Conservation (phyloP, 2,329 filamentous ascomycete species). For the Clonostachys rhizophaga region DNA sequence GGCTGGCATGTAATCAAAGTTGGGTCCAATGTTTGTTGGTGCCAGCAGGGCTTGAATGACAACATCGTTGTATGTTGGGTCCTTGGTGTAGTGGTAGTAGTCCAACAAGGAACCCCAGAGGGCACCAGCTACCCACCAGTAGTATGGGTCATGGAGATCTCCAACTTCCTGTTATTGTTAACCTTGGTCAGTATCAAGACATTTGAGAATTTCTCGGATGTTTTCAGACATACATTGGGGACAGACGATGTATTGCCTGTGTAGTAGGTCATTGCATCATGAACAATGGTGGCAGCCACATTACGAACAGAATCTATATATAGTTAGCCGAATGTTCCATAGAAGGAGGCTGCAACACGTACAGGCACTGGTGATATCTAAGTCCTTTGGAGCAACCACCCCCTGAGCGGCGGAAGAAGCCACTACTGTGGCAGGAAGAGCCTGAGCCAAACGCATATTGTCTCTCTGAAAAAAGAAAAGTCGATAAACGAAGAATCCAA, state of each 20-base stretch:
- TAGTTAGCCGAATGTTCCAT: slow-evolving; percentile 7
- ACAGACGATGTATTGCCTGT: slow-evolving; percentile 54
- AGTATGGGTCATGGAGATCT: slow-evolving; percentile 63
- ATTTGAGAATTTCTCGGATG: not conserved
- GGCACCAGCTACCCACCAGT: slow-evolving; percentile 64
- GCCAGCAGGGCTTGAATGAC: slow-evolving; percentile 54
- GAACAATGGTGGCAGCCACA: slow-evolving; percentile 56
- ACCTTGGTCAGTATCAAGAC: not conserved
- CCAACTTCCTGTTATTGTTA: slow-evolving; percentile 39
- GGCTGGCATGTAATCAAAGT: slow-evolving; percentile 56
- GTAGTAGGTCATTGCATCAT: slow-evolving; percentile 60
- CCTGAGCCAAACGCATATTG: slow-evolving; percentile 16
- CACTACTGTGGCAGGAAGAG: slow-evolving; percentile 12
- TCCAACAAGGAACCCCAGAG: slow-evolving; percentile 66
- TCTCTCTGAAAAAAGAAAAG: not conserved
- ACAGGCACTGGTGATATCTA: slow-evolving; percentile 31
- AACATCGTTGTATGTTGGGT: slow-evolving; percentile 55
- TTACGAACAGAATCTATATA: slow-evolving; percentile 53
- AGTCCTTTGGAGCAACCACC: slow-evolving; percentile 25
- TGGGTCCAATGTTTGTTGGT: slow-evolving; percentile 48
- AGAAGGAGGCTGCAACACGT: slow-evolving; percentile 8
- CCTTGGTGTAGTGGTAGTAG: slow-evolving; percentile 63
- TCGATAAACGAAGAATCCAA: not conserved
- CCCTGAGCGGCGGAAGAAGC: slow-evolving; percentile 8
- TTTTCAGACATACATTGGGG: slow-evolving; percentile 26